Evolutionary conservation across 805 yeast genomes (phyloP).

Genomic region (Jamesozyma spencerorum): DNA sequence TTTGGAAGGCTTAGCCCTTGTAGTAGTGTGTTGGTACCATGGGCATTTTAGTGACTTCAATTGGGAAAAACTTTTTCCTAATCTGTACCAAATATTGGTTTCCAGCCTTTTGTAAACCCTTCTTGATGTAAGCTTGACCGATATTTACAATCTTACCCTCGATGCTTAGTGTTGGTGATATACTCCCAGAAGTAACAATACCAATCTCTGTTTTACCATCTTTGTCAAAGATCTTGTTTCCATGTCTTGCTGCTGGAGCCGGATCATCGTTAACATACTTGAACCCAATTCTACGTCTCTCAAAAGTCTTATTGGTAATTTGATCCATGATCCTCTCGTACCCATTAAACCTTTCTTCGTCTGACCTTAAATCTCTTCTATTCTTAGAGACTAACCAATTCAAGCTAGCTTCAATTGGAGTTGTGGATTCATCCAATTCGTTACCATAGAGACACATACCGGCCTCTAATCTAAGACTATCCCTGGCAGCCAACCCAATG

Average conservation of each 20-base stretch:
- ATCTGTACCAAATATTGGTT: conserved; percentile 64
- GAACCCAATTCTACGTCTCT: conserved; percentile 65
- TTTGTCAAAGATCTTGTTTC: conserved; percentile 51
- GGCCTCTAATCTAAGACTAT: conserved; percentile 89
- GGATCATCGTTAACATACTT: conserved; percentile 61
- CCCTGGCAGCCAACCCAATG: conserved; percentile 97
- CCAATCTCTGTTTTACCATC: conserved; percentile 45
- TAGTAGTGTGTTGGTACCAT: conserved; percentile 70
- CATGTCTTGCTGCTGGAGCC: conserved; percentile 92
- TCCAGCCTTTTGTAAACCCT: conserved; percentile 64
- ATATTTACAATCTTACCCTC: conserved; percentile 43
- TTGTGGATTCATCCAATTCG: conserved; percentile 67
- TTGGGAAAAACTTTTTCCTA: conserved; percentile 75
- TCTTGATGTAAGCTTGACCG: conserved; percentile 82
- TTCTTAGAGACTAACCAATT: conserved; percentile 84
- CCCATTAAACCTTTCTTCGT: conserved; percentile 60
- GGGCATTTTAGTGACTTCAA: conserved; percentile 72
- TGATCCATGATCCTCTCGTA: conserved; percentile 59
- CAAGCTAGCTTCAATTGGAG: conserved; percentile 84
- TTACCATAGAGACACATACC: conserved; percentile 97
- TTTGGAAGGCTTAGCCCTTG: conserved; percentile 1
- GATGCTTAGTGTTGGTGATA: conserved; percentile 59
- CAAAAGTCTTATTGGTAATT: conserved; percentile 52
- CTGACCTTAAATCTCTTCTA: conserved; percentile 41
- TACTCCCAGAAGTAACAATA: conserved; percentile 49